Evolutionary conservation across 257 asterid species (phyloP).

Genomic region (Marsdenia floribunda): DNA sequence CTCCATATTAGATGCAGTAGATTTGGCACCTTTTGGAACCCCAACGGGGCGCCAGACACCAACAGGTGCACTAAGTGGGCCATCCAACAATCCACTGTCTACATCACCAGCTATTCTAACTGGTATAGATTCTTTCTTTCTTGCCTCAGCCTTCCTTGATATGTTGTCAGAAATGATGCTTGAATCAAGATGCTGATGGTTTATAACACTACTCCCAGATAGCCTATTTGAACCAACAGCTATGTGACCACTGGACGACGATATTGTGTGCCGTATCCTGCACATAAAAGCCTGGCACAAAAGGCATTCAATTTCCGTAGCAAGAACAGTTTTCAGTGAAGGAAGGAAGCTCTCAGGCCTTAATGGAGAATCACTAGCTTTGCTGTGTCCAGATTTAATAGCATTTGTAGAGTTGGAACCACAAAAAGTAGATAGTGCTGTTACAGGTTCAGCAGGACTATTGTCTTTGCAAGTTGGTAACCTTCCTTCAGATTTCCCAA

Average conservation of each 20-base stretch:
- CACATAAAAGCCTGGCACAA: slow-evolving; percentile 93
- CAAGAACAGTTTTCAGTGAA: slow-evolving; percentile 63
- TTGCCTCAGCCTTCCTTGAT: slow-evolving; percentile 63
- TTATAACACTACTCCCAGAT: slow-evolving; percentile 46
- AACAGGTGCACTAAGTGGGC: slow-evolving; percentile 73
- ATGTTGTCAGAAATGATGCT: slow-evolving; percentile 53
- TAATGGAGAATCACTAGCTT: slow-evolving; percentile 42
- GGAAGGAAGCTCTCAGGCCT: slow-evolving; percentile 52
- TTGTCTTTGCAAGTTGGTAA: slow-evolving; percentile 29
- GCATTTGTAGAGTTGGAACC: slow-evolving; percentile 41
- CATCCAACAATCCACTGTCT: slow-evolving; percentile 79
- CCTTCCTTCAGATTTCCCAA: slow-evolving; percentile 35
- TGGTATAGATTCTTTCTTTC: slow-evolving; percentile 80
- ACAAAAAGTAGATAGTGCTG: slow-evolving; percentile 44
- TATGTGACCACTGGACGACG: slow-evolving; percentile 45
- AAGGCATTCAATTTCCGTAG: slow-evolving; percentile 87
- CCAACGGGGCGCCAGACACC: slow-evolving; percentile 99
- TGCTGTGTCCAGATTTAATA: slow-evolving; percentile 35
- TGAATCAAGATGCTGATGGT: slow-evolving; percentile 60
- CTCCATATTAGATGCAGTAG: slow-evolving; percentile 62
- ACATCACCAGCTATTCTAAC: slow-evolving; percentile 91
- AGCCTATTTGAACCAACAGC: slow-evolving; percentile 54
- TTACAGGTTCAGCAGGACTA: slow-evolving; percentile 40
- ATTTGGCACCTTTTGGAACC: slow-evolving; percentile 59
- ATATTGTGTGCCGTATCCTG: slow-evolving; percentile 67